Evolutionary conservation across 2,329 filamentous ascomycete genomes (phyloP).

Genomic region (Nemania serpens): DNA sequence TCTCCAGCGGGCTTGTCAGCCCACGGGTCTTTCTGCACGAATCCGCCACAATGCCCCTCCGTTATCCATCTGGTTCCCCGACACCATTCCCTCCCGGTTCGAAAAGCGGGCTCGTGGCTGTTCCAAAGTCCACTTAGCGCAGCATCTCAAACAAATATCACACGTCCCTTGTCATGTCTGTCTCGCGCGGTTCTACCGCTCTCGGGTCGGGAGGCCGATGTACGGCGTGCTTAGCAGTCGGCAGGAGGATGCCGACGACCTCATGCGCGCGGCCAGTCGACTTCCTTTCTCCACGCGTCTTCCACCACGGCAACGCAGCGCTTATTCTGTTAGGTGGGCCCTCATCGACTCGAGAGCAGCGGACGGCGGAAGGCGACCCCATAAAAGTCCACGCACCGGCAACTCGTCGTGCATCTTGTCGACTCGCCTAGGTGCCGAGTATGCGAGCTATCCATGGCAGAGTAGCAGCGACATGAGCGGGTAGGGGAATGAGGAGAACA

Average conservation of each 20-base stretch:
- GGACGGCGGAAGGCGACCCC: constrained; percentile 17
- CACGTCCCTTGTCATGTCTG: background rate
- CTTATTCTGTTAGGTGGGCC: background rate
- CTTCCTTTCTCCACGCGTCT: background rate
- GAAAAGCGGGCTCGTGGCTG: constrained; percentile 1
- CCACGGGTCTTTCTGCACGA: constrained; percentile 16
- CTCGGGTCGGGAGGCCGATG: constrained; percentile 4
- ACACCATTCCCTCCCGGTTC: background rate
- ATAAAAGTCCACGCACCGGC: background rate
- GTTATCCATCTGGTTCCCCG: background rate
- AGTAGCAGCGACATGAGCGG: background rate
- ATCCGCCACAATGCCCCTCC: constrained; percentile 16
- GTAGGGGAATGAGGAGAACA: background rate
- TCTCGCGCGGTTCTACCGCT: background rate
- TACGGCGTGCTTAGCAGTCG: constrained; percentile 3
- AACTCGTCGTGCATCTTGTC: constrained; percentile 3
- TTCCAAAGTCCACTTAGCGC: constrained; percentile 1
- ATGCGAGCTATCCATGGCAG: background rate
- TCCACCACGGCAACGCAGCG: background rate
- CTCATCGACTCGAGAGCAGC: background rate
- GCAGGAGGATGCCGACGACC: constrained; percentile 5
- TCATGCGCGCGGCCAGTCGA: constrained; percentile 10
- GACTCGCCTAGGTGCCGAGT: background rate
- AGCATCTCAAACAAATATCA: constrained; percentile 10
- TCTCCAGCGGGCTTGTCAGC: constrained; percentile 5